Evolutionary conservation across 495 filamentous ascomycete genomes (phyloP).

Genomic region (Hypoxylon rickii): DNA sequence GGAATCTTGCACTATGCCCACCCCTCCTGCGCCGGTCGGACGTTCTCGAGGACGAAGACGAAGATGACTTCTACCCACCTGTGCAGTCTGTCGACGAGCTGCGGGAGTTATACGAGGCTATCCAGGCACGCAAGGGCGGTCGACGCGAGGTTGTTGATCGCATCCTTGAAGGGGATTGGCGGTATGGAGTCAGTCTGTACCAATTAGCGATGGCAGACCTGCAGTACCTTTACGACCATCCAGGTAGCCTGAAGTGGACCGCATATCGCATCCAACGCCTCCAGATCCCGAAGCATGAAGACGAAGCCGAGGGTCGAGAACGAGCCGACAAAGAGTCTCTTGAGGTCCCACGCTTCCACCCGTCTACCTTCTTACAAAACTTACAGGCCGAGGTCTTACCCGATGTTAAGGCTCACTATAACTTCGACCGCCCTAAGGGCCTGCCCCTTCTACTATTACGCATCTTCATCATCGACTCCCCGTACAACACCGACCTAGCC

Average conservation of each 20-base stretch:
- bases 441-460: constrained; percentile 73
- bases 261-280: constrained; percentile 63
- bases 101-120: constrained; percentile 61
- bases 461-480: constrained; percentile 73
- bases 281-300: constrained; percentile 39
- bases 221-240: constrained; percentile 77
- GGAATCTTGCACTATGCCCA: constrained; percentile 58
- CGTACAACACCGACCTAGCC: constrained; percentile 63
- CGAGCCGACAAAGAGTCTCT: constrained; percentile 48
- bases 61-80: constrained; percentile 62
- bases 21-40: constrained; percentile 55
- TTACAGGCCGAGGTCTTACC: constrained; percentile 74
- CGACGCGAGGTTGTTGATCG: constrained; percentile 77
- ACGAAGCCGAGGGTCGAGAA: constrained; percentile 36
- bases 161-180: constrained; percentile 81
- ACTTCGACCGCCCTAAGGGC: constrained; percentile 64
- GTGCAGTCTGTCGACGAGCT: constrained; percentile 65
- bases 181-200: constrained; percentile 73
- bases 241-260: constrained; percentile 72
- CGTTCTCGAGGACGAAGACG: constrained; percentile 51
- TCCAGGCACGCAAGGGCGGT: constrained; percentile 63
- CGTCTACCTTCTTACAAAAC: constrained; percentile 70
- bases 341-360: constrained; percentile 73
- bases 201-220: constrained; percentile 82
- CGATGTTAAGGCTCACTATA: constrained; percentile 79